Base-by-base conservation (phyloP, 306 rosid species). In the Dryas octopetala region DNA sequence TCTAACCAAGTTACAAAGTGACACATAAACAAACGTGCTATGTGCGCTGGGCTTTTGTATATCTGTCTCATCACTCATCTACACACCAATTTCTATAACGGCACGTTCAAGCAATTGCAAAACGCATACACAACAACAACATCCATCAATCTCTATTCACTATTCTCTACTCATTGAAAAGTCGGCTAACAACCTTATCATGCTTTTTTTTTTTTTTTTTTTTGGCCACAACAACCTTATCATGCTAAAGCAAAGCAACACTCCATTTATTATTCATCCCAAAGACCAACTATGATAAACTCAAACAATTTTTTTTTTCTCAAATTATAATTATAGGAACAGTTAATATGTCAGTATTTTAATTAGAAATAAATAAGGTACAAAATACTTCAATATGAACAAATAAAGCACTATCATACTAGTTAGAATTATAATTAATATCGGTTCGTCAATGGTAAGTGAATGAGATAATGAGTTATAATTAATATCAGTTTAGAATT, bases 31-130 rank as follows among this genome's bases (percentile, higher is more conserved):
- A 62, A 71, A 68, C 63, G 14, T 43, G 68, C 19, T 41, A 17
- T 12, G 68, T 43, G 54, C 5, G 75, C 23, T 11, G 59, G 8
- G 46, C 0, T 48, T 14, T 7, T 28, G 6, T 59, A 15, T 9
- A 49, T 32, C n/a, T 52, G 70, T 61, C 74, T 7, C 53, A 65
- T 71, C 71, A 73, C 66, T 44, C 7, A 62, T 76, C 67, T 66
- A 60, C 1, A 11, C 46, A 77, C 23, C 16, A 53, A 64, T 77
- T 69, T 68, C 82, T 64, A 76, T 78, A 84, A 86, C 91, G 90
- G 90, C 86, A 80, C 89, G 82, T 82, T 74, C 79, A 90, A 87
- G 91, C 91, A 87, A 87, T 32, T 32, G 69, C 83, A 80, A 41
- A 10, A 8, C 14, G 23, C 17, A 15, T 16, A 44, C 70, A 49